Conservation (phyloP, 495 filamentous ascomycete species). For the Neurospora terricola region DNA sequence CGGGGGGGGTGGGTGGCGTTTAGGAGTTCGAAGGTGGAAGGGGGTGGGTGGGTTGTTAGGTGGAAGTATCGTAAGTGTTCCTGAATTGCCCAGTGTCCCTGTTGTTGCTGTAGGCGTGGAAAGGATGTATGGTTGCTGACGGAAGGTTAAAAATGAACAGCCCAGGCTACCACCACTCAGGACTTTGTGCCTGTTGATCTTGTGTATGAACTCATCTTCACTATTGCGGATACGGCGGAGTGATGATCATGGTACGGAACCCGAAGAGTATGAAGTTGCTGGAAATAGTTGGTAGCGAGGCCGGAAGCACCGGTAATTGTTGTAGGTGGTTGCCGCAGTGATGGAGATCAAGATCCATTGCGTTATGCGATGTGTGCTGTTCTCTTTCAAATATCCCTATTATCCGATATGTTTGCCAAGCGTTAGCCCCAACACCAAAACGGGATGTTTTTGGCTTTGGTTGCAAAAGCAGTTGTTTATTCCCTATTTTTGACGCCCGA, state of each 20-base stretch:
- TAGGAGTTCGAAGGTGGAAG: neutral
- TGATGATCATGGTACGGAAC: neutral
- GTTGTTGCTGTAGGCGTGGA: neutral
- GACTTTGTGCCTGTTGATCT: neutral
- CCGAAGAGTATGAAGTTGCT: neutral
- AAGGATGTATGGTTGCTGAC: neutral
- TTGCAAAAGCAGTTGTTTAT: neutral
- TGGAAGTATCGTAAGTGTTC: slow-evolving; percentile 19
- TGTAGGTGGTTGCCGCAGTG: neutral
- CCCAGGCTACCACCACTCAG: neutral
- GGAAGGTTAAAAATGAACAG: neutral
- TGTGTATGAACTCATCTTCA: neutral
- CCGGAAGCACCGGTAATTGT: neutral
- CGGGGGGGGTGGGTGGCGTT: slow-evolving; percentile 19
- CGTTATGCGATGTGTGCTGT: neutral
- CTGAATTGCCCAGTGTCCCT: slow-evolving; percentile 5
- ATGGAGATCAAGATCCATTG: neutral
- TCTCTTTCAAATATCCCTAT: neutral
- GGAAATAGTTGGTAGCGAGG: neutral
- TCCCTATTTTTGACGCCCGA: neutral
- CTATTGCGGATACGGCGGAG: neutral
- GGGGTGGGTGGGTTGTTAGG: slow-evolving; percentile 24
- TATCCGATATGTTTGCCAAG: neutral
- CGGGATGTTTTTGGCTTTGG: neutral
- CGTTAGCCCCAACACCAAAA: neutral